phyloP scores from a whole-genome alignment of 352 stramenopile genomes.

The Phytopythium helicoides region DNA sequence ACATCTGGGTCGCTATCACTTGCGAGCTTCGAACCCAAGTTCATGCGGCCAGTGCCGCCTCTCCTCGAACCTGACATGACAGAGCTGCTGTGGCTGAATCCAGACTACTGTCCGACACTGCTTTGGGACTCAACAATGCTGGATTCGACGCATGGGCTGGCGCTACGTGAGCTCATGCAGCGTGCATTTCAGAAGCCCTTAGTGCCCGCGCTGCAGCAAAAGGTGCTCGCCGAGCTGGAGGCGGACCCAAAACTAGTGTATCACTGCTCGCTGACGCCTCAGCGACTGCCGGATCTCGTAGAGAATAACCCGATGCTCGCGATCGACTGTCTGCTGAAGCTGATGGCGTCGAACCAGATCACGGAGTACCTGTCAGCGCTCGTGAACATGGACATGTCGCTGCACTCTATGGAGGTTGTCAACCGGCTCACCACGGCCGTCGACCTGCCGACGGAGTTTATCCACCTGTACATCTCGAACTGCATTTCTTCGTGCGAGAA shows the following conservation, averaged over 20 bases:
- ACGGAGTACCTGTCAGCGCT: conserved; percentile 97
- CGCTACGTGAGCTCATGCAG: conserved; percentile 88
- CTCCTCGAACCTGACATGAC: conserved; percentile 87
- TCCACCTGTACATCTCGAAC: conserved; percentile 98
- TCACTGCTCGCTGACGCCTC: conserved; percentile 91
- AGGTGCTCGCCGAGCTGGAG: conserved; percentile 88
- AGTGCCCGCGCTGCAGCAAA: conserved; percentile 87
- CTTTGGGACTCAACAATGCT: conserved; percentile 91
- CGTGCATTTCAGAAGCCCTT: conserved; percentile 89
- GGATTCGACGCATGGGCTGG: conserved; percentile 80
- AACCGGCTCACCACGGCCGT: conserved; percentile 92
- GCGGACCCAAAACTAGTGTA: conserved; percentile 90
- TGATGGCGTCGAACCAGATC: conserved; percentile 89
- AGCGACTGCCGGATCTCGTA: conserved; percentile 95
- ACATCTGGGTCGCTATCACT: conserved; percentile 63
- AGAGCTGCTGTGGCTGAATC: conserved; percentile 92
- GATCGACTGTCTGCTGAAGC: conserved; percentile 94
- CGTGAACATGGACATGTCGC: conserved; percentile 98
- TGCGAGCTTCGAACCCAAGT: conserved; percentile 85
- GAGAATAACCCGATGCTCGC: conserved; percentile 98
- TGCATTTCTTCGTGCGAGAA: conserved; percentile 99
- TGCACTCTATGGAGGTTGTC: conserved; percentile 98
- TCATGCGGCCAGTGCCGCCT: conserved; percentile 81
- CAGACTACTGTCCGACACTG: conserved; percentile 88
- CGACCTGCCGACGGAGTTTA: conserved; percentile 96